phyloP scores from a whole-genome alignment of 2,329 filamentous ascomycete genomes.

The Exophiala sideris region DNA sequence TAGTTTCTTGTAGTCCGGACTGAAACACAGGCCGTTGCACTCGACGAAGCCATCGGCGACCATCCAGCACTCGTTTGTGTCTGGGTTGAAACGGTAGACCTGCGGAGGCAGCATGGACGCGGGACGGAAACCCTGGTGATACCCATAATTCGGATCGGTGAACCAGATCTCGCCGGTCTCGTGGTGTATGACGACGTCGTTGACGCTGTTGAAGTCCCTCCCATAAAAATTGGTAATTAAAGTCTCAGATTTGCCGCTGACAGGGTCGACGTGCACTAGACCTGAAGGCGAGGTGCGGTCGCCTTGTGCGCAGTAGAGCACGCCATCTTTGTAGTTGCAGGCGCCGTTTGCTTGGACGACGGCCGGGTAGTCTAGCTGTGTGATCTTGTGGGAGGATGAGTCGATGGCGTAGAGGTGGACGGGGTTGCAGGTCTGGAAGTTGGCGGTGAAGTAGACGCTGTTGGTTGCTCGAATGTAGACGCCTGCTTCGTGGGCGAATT shows the following conservation, averaged over 20 bases:
- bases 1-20: constrained; percentile 36
- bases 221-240: constrained; percentile 7
- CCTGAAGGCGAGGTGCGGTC: background rate
- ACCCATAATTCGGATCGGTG: constrained; percentile 39
- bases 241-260: background rate
- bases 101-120: constrained; percentile 34
- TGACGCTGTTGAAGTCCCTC: constrained; percentile 36
- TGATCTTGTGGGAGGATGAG: background rate
- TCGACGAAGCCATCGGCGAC: constrained; percentile 39
- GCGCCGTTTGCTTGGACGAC: constrained; percentile 1
- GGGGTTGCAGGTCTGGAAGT: constrained; percentile 1
- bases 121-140: constrained; percentile 35
- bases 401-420: constrained; percentile 2
- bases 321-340: constrained; percentile 2
- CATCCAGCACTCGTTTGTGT: constrained; percentile 31
- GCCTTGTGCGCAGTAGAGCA: constrained; percentile 8
- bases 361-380: background rate
- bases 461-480: background rate
- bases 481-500: constrained; percentile 1
- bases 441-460: background rate
- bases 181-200: constrained; percentile 37
- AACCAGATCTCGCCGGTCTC: constrained; percentile 38
- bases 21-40: constrained; percentile 44
- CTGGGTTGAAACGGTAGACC: constrained; percentile 38
- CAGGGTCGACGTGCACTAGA: background rate